Base-by-base conservation (phyloP, 2,329 filamentous ascomycete genomes). In the Diaporthe eres region DNA sequence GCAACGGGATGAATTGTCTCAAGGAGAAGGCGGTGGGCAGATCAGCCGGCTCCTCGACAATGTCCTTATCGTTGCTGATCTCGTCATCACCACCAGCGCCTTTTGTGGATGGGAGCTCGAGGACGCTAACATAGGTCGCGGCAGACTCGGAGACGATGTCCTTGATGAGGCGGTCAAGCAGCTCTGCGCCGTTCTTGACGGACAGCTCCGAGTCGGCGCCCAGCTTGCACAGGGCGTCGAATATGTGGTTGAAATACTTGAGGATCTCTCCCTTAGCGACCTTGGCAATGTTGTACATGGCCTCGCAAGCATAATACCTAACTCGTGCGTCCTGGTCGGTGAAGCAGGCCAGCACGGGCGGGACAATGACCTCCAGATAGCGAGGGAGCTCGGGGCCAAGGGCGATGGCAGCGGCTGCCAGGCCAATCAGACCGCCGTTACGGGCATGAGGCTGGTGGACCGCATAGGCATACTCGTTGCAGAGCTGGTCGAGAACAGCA, bases 231-330 rank as follows among this genome's bases (percentile, higher is more conserved):
- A 99, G 88, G 31, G 97, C 95, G 86, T 99, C 97, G 82, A 99
- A 99, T 78, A 99, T 97, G 81, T 97, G 94, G 85, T 99, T 99
- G 85, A 99, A 99, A 87, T 98, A 99, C 55, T 97, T 91, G 78
- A 99, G 86, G 28, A 99, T 97, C 85, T 99, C 97, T 51, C 97
- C 97, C 85, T 99, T 99, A 77, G 96, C 97, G 65, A 99, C 97
- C 86, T 99, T 99, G 82, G 97, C 96, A 82, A 99, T 99, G 85
- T 99, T 99, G 87, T 99, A 99, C 97, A 99, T 99, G 84, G 96
- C 97, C 87, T 99, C 97, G 86, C 97, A 99, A 34, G 97, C 97
- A 86, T 99, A 99, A 85, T 99, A 99, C 78, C 97, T 92, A 44
- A 98, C 97, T 75, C 97, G 92, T 39, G 97, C 96, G 93, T 99